Evolutionary conservation across 2,329 filamentous ascomycete species (phyloP).

Genomic region (Gremmenia infestans): DNA sequence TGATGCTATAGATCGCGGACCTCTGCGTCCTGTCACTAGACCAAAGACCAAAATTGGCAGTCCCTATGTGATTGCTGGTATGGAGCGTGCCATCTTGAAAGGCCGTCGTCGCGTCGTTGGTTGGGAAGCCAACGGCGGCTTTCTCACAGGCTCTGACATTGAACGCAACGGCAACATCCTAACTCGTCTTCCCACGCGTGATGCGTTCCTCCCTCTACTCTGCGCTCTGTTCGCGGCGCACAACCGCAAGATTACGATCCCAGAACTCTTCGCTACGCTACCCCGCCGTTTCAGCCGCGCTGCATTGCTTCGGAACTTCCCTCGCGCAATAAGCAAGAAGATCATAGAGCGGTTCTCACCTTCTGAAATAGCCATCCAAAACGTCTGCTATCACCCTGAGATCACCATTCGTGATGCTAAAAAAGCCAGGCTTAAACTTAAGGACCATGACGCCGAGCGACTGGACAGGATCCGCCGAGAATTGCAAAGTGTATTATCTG

Average conservation of each 20-base stretch:
- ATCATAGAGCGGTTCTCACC: slow-evolving; percentile 30
- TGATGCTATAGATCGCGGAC: slow-evolving; percentile 31
- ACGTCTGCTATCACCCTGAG: slow-evolving; percentile 15
- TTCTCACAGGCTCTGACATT: slow-evolving; percentile 31
- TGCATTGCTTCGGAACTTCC: slow-evolving; percentile 31
- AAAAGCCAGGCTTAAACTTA: slow-evolving; percentile 6
- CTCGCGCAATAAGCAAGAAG: slow-evolving; percentile 29
- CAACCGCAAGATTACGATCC: slow-evolving; percentile 23
- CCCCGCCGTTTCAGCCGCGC: slow-evolving; percentile 30
- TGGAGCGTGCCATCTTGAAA: slow-evolving; percentile 29
- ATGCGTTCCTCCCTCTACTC: slow-evolving; percentile 31
- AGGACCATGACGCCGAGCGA: slow-evolving; percentile 9
- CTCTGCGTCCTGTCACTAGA: slow-evolving; percentile 25
- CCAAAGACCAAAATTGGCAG: slow-evolving; percentile 34
- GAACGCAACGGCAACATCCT: slow-evolving; percentile 27
- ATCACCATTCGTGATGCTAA: slow-evolving; percentile 16
- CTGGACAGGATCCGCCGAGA: slow-evolving; percentile 23
- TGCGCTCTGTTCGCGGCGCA: slow-evolving; percentile 29
- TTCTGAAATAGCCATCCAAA: slow-evolving; percentile 18
- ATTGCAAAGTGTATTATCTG: slow-evolving; percentile 29
- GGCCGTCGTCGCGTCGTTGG: slow-evolving; percentile 29
- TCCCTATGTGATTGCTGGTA: slow-evolving; percentile 32
- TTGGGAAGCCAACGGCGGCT: slow-evolving; percentile 34
- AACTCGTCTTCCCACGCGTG: slow-evolving; percentile 30
- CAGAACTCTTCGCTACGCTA: slow-evolving; percentile 28